Evolutionary conservation across 305 asterid genomes (phyloP).

Genomic region (Fraxinus latifolia): DNA sequence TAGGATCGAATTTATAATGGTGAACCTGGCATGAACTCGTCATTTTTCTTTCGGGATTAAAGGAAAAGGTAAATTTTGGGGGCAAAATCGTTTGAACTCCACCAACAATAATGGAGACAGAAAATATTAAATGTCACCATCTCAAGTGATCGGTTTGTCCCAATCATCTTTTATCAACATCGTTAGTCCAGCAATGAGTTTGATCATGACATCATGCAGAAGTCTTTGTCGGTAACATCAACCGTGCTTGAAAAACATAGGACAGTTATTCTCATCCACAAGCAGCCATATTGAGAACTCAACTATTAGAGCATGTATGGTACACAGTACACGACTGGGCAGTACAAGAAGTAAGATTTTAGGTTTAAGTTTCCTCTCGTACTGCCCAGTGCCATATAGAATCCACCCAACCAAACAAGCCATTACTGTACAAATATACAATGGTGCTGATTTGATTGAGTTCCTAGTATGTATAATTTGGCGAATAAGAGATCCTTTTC

Average conservation of each 20-base stretch:
- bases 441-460: slow-evolving; percentile 23
- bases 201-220: not conserved
- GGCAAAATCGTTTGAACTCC: not conserved
- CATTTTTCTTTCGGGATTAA: not conserved
- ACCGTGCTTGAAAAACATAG: not conserved
- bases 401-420: not conserved
- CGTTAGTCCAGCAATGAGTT: not conserved
- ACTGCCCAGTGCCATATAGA: not conserved
- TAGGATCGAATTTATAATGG: not conserved
- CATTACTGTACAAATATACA: slow-evolving; percentile 39
- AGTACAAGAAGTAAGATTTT: not conserved
- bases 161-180: not conserved
- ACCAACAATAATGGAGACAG: not conserved
- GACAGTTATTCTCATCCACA: not conserved
- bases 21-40: not conserved
- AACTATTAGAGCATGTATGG: not conserved
- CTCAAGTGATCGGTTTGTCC: not conserved
- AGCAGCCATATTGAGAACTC: not conserved
- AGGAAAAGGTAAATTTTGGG: not conserved
- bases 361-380: not conserved
- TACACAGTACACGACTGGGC: not conserved
- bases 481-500: slow-evolving; percentile 15
- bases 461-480: not conserved
- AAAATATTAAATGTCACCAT: not conserved
- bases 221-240: not conserved